Percentiles rank a stretch among this genome's conserved stretches.
Evolutionary conservation across 106 monocot species (phyloP).

Genomic region (Acanthochlamys bracteata): DNA sequence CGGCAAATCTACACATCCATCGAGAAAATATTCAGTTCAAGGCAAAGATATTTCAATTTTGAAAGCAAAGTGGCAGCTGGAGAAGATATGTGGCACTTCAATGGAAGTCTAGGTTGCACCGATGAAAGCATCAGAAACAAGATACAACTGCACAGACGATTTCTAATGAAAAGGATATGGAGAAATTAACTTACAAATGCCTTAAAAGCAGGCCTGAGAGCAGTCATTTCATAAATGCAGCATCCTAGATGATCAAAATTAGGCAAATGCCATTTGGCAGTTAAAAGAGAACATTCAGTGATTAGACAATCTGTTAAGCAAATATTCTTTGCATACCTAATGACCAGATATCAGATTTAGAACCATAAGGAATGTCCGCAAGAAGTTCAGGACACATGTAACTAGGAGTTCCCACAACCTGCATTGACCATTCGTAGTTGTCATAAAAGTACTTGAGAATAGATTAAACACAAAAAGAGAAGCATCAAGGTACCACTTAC

Average conservation of each 20-base stretch:
- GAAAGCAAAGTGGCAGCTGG: too few relatives aligned
- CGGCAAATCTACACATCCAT: too few relatives aligned
- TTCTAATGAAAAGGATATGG: not conserved
- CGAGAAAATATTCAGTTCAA: too few relatives aligned
- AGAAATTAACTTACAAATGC: conserved; percentile 73
- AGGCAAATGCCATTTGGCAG: not conserved
- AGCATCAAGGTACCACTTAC: conserved; percentile 28
- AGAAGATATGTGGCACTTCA: too few relatives aligned
- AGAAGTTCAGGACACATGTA: conserved; percentile 99
- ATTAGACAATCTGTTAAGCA: too few relatives aligned
- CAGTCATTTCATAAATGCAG: conserved; percentile 99
- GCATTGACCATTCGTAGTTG: not conserved
- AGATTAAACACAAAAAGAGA: not conserved
- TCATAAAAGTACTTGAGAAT: not conserved
- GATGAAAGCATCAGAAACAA: not conserved
- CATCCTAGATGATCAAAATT: conserved; percentile 55
- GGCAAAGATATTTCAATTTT: too few relatives aligned
- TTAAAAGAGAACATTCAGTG: too few relatives aligned
- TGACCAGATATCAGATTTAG: conserved; percentile 98
- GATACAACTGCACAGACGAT: not conserved
- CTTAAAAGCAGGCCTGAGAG: conserved; percentile 89
- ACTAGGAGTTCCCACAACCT: conserved; percentile 99
- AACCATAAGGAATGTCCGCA: conserved; percentile 98
- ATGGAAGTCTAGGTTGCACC: too few relatives aligned
- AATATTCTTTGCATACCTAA: conserved; percentile 85